These are phyloP conservation scores for Sonneratia caseolaris DNA, from an alignment of 345 rosid genomes.

Conservation along the genomic window DNA sequence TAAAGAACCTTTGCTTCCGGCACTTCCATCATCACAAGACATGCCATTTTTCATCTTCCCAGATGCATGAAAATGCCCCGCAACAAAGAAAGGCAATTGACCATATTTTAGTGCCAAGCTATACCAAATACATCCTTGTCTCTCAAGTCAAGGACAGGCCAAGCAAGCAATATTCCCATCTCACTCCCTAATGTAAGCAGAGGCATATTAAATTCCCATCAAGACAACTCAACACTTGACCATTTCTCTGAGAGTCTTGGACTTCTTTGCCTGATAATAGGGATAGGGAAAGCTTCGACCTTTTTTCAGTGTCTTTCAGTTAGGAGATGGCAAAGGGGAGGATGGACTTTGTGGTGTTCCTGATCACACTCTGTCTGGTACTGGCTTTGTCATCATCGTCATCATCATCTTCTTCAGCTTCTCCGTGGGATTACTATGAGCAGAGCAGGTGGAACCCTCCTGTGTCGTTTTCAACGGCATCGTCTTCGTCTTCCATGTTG, in stretches of 20 bases:
- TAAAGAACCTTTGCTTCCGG: constrained; percentile 20
- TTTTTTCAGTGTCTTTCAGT: neutral
- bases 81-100: neutral
- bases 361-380: neutral
- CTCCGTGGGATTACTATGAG: neutral
- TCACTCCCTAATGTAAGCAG: neutral
- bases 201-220: neutral
- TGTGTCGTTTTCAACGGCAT: neutral
- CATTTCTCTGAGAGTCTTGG: neutral
- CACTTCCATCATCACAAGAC: constrained; percentile 22
- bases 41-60: too few species aligned
- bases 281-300: neutral
- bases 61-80: neutral
- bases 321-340: constrained; percentile 21
- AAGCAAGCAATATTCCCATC: neutral
- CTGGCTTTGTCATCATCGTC: neutral
- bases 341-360: constrained; percentile 9
- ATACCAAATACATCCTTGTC: constrained; percentile 5
- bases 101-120: neutral
- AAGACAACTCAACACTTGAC: neutral
- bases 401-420: constrained; percentile 1
- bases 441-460: constrained; percentile 2
- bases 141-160: neutral
- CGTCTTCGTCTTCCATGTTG: constrained; percentile 20
- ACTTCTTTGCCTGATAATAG: neutral